Evolutionary conservation across 306 rosid species (phyloP).

Genomic region (Adenanthera pavonina): DNA sequence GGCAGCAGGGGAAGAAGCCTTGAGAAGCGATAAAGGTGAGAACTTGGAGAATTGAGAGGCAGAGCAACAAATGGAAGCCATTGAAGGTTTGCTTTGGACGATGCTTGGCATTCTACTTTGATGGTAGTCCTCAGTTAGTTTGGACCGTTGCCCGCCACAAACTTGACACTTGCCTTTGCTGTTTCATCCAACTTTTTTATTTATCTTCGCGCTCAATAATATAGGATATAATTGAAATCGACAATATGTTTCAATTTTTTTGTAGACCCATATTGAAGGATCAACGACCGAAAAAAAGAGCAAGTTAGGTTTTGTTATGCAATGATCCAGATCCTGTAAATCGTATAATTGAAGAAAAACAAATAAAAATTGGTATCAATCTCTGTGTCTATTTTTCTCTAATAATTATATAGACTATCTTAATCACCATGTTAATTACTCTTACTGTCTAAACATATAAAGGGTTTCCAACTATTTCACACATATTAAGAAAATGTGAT

Average conservation of each 20-base stretch:
- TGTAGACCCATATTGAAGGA: neutral
- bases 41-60: constrained; percentile 39
- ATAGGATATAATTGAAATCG: neutral
- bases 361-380: no score
- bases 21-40: constrained; percentile 49
- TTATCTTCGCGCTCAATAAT: neutral
- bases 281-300: neutral
- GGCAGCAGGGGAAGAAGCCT: neutral
- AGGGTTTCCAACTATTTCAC: no score
- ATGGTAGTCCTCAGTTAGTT: neutral
- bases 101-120: neutral
- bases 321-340: no score
- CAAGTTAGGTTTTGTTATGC: neutral
- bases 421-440: no score
- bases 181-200: neutral
- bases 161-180: neutral
- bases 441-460: no score
- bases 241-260: neutral
- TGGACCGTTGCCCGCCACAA: constrained; percentile 48
- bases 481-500: no score
- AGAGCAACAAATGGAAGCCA: constrained; percentile 33
- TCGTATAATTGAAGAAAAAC: no score
- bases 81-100: neutral
- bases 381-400: no score
- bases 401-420: no score